Evolutionary conservation across 1,284 basidiomycete genomes (phyloP), one percentile per base, ranked within the genome.

Genomic region (Agaricales sp.): DNA sequence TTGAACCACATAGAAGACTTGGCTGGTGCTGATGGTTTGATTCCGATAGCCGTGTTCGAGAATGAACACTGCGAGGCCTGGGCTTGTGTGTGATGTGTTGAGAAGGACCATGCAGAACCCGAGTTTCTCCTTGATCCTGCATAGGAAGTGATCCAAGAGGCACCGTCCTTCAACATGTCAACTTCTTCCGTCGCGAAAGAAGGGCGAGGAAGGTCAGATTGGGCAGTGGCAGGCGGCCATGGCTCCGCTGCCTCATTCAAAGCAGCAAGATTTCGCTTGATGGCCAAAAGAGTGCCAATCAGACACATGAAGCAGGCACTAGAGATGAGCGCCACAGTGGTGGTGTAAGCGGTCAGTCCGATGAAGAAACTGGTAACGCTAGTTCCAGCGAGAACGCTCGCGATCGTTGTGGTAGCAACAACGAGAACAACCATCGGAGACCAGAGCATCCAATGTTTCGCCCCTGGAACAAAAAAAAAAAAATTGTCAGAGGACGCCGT

Each of bases 101-200:
- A 79, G 61, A 84, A 83, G 1, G 82, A 84, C 73, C 82, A 85
- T 16, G 73, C 72, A 8, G 81, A 84, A 16, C 77, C 63, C 1
- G 80, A 82, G 44, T 73, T 69, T 48, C 67, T 75, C 35, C 70
- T 73, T n/a, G 79, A 76, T 50, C 69, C 63, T n/a, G 74, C 69
- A 39, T 75, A 71, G 43, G 82, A 85, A 1, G 83, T 83, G 51
- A 87, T 77, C 83, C 84, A 86, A 14, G 83, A 85, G 49, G 75
- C 77, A 45, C 82, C 80, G 53, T 85, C 82, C 37, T 77, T 76
- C 49, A 85, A 68, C 4, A 67, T 80, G 52, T 85, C 78, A 49
- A 86, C 67, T 47, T 86, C 82, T 54, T 83, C 80, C 1, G 78
- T 78, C 14, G 73, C 69, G 56, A 84, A 81, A 0, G 80, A 81